Evolutionary conservation across 257 asterid species (phyloP).

Genomic region (Penstemon davidsonii): DNA sequence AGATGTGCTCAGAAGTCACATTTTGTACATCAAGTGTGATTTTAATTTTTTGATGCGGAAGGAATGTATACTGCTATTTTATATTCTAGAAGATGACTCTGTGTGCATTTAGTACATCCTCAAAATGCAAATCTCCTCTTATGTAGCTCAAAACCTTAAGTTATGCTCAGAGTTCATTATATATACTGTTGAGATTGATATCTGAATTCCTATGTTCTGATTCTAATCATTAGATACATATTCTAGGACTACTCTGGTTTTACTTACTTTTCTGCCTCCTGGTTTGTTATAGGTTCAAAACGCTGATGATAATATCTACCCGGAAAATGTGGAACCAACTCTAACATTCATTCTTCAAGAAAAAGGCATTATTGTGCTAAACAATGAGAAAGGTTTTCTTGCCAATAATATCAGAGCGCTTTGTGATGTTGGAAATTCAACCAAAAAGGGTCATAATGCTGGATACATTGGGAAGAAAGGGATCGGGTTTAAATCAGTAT

Average conservation of each 20-base stretch:
- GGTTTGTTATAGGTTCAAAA: slow-evolving; percentile 71
- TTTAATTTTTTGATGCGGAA: too few relatives aligned
- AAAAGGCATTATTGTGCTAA: slow-evolving; percentile 68
- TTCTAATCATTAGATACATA: not conserved
- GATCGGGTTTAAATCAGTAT: slow-evolving; percentile 98
- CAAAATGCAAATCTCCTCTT: not conserved
- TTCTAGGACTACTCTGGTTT: slow-evolving; percentile 14
- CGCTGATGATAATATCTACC: slow-evolving; percentile 93
- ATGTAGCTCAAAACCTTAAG: too few relatives aligned
- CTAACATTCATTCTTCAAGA: slow-evolving; percentile 82
- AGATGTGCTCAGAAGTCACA: too few relatives aligned
- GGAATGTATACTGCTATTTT: too few relatives aligned
- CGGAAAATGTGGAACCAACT: slow-evolving; percentile 74
- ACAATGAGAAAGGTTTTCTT: slow-evolving; percentile 88
- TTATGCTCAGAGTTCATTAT: not conserved
- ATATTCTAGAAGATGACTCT: too few relatives aligned
- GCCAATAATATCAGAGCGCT: slow-evolving; percentile 83
- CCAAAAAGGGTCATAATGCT: slow-evolving; percentile 61
- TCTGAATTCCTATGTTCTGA: slow-evolving; percentile 5
- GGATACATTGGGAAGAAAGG: slow-evolving; percentile 99
- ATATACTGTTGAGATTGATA: not conserved
- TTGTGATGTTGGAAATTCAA: slow-evolving; percentile 96
- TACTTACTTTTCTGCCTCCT: slow-evolving; percentile 14
- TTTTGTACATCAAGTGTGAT: too few relatives aligned
- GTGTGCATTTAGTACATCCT: too few relatives aligned